phyloP scores from a whole-genome alignment of 1,284 basidiomycete genomes.

The Apiotrichum siamense region DNA sequence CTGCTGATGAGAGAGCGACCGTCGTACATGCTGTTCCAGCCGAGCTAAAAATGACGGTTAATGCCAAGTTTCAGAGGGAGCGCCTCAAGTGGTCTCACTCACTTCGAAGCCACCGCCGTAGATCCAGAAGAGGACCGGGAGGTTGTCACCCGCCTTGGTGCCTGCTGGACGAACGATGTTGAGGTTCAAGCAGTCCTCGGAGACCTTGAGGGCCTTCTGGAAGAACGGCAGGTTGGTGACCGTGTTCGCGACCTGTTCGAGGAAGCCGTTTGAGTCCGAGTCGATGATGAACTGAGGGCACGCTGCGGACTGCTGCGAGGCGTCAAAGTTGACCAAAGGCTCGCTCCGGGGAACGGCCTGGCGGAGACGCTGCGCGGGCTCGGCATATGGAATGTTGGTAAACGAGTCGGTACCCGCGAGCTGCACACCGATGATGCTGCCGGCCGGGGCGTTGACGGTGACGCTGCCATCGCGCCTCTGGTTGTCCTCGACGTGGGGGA shows the following conservation, averaged over 20 bases:
- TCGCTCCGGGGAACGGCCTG: constrained; percentile 48
- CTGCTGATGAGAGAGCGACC: constrained; percentile 7
- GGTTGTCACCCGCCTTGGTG: constrained; percentile 17
- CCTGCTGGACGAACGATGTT: constrained; percentile 21
- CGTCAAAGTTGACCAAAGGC: constrained; percentile 12
- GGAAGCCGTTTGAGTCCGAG: background rate
- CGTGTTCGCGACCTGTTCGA: background rate
- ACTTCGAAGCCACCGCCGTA: constrained; percentile 30
- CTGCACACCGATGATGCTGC: constrained; percentile 7
- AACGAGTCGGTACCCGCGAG: constrained; percentile 6
- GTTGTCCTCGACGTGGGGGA: background rate
- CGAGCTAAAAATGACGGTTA: constrained; percentile 5
- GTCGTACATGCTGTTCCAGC: constrained; percentile 19
- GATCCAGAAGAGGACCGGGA: constrained; percentile 36
- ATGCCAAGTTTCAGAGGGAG: background rate
- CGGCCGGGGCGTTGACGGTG: constrained; percentile 6
- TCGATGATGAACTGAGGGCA: constrained; percentile 13
- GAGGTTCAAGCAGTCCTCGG: constrained; percentile 27
- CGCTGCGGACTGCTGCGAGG: constrained; percentile 2
- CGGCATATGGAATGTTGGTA: constrained; percentile 59
- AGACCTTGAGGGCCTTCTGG: constrained; percentile 5
- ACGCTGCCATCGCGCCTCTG: constrained; percentile 6
- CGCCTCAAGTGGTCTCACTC: background rate
- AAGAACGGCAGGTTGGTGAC: constrained; percentile 1
- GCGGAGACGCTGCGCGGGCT: constrained; percentile 49